Percentiles rank a stretch among this genome's conserved stretches.
Evolutionary conservation across 805 yeast species (phyloP).

Genomic region (Kockiozyma suomiensis): DNA sequence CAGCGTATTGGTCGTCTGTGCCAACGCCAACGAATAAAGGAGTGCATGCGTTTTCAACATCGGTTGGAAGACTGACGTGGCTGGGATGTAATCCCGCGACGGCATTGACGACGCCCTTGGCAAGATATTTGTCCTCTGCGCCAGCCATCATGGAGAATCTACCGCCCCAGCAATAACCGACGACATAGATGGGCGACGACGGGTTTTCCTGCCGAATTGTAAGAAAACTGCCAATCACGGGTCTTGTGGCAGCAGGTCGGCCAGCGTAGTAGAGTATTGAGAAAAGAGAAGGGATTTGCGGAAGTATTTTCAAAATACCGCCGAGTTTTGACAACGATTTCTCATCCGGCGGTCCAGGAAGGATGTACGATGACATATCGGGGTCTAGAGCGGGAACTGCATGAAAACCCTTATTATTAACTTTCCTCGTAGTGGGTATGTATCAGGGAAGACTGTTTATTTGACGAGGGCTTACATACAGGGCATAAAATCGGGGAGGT

Average conservation of each 20-base stretch:
- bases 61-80: constrained; percentile 15
- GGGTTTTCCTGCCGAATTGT: constrained; percentile 4
- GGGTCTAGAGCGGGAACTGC: not conserved
- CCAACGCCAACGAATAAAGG: constrained; percentile 25
- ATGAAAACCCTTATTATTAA: not conserved
- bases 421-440: not conserved
- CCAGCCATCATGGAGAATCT: constrained; percentile 16
- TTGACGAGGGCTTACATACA: not conserved
- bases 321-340: not conserved
- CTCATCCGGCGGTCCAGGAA: not conserved
- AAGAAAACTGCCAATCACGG: constrained; percentile 17
- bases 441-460: not conserved
- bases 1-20: constrained; percentile 6
- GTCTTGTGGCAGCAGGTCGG: constrained; percentile 12
- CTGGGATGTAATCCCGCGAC: constrained; percentile 28
- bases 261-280: not conserved
- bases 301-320: not conserved
- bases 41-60: constrained; percentile 11
- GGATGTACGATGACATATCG: not conserved
- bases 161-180: constrained; percentile 33
- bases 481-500: constrained; percentile 23
- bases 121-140: not conserved
- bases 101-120: constrained; percentile 18
- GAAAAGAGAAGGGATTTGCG: not conserved
- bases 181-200: constrained; percentile 12